Evolutionary conservation across 257 asterid genomes (phyloP).

Genomic region (Salvia rosmarinus): DNA sequence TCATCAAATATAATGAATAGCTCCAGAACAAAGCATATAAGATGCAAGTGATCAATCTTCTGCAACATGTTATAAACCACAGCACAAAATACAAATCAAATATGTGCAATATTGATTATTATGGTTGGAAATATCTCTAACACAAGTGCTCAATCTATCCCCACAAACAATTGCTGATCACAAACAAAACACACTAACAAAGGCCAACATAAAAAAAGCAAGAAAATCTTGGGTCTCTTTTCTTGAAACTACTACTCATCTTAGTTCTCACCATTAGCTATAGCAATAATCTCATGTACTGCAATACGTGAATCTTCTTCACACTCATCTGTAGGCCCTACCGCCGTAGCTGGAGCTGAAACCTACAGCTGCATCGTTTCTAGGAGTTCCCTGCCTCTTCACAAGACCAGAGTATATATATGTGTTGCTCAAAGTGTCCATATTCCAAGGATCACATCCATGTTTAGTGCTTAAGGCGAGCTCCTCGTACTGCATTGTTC

Average conservation of each 20-base stretch:
- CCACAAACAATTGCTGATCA: slow-evolving; percentile 18
- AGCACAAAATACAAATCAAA: slow-evolving; percentile 7
- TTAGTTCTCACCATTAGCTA: slow-evolving; percentile 14
- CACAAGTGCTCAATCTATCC: slow-evolving; percentile 2
- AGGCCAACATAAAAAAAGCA: slow-evolving; percentile 6
- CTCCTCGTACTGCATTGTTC: slow-evolving; percentile 65
- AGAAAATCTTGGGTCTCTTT: slow-evolving; percentile 29
- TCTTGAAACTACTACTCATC: not conserved
- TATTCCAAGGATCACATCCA: slow-evolving; percentile 51
- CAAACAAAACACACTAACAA: slow-evolving; percentile 26
- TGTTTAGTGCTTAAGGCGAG: slow-evolving; percentile 28
- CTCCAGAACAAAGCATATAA: not conserved
- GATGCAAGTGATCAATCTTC: not conserved
- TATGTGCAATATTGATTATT: slow-evolving; percentile 21
- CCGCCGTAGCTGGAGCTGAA: slow-evolving; percentile 30
- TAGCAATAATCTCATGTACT: slow-evolving; percentile 9
- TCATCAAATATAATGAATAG: not conserved
- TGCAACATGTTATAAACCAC: not conserved
- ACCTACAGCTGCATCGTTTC: slow-evolving; percentile 23
- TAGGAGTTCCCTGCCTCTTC: slow-evolving; percentile 42
- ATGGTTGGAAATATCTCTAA: slow-evolving; percentile 13
- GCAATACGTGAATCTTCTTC: slow-evolving; percentile 1
- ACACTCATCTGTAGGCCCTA: slow-evolving; percentile 33
- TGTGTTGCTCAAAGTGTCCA: slow-evolving; percentile 47
- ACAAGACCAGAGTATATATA: slow-evolving; percentile 40